phyloP scores from a whole-genome alignment of 2,329 filamentous ascomycete genomes.

The Pestalotiopsis sp. region DNA sequence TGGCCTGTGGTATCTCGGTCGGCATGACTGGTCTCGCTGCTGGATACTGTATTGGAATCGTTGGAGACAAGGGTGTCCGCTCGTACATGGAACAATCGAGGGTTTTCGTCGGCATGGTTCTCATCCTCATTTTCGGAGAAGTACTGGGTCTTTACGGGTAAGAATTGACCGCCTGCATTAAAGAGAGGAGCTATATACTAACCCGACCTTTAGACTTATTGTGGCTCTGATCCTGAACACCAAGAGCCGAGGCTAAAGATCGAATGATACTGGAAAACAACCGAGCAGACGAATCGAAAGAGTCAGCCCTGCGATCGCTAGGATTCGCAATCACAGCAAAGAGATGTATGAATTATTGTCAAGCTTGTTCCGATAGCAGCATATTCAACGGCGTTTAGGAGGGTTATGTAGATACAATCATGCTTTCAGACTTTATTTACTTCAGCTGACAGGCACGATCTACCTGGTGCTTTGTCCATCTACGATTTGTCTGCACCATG shows the following conservation, averaged over 20 bases:
- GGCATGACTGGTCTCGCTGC: slow-evolving; percentile 91
- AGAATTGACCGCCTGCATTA: slow-evolving; percentile 31
- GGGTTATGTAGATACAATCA: slow-evolving; percentile 30
- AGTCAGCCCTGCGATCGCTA: neutral
- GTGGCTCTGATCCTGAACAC: slow-evolving; percentile 93
- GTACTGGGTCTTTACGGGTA: slow-evolving; percentile 96
- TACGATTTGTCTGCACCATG: no score
- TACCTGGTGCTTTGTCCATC: neutral
- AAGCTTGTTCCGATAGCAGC: slow-evolving; percentile 32
- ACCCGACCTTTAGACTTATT: slow-evolving; percentile 66
- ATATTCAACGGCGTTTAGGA: slow-evolving; percentile 33
- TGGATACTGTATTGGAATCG: slow-evolving; percentile 94
- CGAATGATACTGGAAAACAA: slow-evolving; percentile 1
- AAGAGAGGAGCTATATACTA: slow-evolving; percentile 16
- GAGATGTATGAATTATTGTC: slow-evolving; percentile 19
- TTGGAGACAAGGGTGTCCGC: slow-evolving; percentile 91
- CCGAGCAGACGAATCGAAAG: neutral
- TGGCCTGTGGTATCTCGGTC: slow-evolving; percentile 87
- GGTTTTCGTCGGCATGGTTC: slow-evolving; percentile 97
- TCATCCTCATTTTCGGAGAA: slow-evolving; percentile 98
- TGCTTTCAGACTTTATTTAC: slow-evolving; percentile 19
- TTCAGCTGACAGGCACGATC: slow-evolving; percentile 14
- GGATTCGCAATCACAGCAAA: neutral
- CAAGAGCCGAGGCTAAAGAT: slow-evolving; percentile 65
- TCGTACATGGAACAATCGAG: slow-evolving; percentile 96